Conservation (phyloP, 2,329 filamentous ascomycete genomes). For the Amauroascus niger region DNA sequence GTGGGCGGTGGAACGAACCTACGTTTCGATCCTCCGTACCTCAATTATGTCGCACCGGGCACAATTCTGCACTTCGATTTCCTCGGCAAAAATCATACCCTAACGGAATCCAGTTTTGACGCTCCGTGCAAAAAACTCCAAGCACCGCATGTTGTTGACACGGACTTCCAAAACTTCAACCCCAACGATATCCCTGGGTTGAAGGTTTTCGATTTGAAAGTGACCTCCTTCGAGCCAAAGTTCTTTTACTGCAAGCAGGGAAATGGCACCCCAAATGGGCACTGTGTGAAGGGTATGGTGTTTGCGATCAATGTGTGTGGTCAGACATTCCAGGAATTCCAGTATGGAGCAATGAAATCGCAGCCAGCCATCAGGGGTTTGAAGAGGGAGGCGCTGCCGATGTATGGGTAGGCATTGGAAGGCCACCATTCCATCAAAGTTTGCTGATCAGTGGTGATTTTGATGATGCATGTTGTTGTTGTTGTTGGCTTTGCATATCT, state of each 20-base stretch:
- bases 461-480: too few relatives aligned
- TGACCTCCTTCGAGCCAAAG: slow-evolving; percentile 46
- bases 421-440: too few relatives aligned
- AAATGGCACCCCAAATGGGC: slow-evolving; percentile 27
- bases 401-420: not conserved
- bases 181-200: slow-evolving; percentile 63
- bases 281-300: slow-evolving; percentile 68
- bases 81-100: slow-evolving; percentile 62
- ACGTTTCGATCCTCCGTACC: slow-evolving; percentile 51
- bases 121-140: slow-evolving; percentile 54
- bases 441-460: too few relatives aligned
- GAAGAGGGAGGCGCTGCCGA: not conserved
- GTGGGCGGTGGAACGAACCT: slow-evolving; percentile 49
- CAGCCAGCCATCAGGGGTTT: slow-evolving; percentile 2
- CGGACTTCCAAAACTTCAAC: slow-evolving; percentile 57
- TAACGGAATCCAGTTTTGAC: slow-evolving; percentile 60
- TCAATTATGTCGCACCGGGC: slow-evolving; percentile 50
- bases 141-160: slow-evolving; percentile 54
- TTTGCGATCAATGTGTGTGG: slow-evolving; percentile 67
- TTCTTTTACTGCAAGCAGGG: slow-evolving; percentile 68
- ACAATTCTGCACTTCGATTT: slow-evolving; percentile 66
- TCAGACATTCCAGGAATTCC: slow-evolving; percentile 64
- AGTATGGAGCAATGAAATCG: slow-evolving; percentile 52
- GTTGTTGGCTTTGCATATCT: too few relatives aligned
- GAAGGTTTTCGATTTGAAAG: slow-evolving; percentile 28